Evolutionary conservation across 129 eudicot species (phyloP).

Genomic region (Solidago caesia): DNA sequence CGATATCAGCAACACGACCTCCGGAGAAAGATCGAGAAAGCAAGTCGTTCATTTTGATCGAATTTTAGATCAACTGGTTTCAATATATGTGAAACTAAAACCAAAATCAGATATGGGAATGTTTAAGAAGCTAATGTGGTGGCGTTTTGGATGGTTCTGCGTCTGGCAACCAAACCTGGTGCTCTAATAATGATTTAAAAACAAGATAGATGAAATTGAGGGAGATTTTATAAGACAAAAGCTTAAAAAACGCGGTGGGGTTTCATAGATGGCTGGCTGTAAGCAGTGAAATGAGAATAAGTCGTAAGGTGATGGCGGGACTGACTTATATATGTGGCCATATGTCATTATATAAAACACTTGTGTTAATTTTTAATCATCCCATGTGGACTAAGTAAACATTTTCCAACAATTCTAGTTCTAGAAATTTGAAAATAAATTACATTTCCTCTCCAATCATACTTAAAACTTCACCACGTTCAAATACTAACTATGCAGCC

Average conservation of each 20-base stretch:
- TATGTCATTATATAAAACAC: conserved; percentile 25
- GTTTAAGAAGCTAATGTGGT: background rate
- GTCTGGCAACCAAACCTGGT: too few species aligned
- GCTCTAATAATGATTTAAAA: too few species aligned
- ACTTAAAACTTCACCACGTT: too few species aligned
- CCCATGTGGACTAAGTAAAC: background rate
- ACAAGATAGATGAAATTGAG: conserved; percentile 4
- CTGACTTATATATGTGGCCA: conserved; percentile 13
- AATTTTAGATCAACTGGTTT: background rate
- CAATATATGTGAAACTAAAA: background rate
- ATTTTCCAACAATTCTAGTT: background rate
- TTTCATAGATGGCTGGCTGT: conserved; percentile 25
- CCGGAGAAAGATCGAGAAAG: conserved; percentile 65
- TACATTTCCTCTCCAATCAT: too few species aligned
- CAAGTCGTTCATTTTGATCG: conserved; percentile 57
- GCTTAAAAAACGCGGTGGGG: conserved; percentile 10
- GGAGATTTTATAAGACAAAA: conserved; percentile 22
- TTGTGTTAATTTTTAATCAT: background rate
- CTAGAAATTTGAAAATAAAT: background rate
- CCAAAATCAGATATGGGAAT: background rate
- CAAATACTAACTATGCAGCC: too few species aligned
- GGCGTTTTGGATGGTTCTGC: too few species aligned
- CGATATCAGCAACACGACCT: conserved; percentile 36
- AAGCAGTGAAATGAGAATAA: conserved; percentile 12
- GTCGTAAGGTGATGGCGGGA: conserved; percentile 21